Evolutionary conservation across 495 filamentous ascomycete genomes (phyloP), one percentile per base, ranked within the genome.

Genomic region (Aspergillus leporis): DNA sequence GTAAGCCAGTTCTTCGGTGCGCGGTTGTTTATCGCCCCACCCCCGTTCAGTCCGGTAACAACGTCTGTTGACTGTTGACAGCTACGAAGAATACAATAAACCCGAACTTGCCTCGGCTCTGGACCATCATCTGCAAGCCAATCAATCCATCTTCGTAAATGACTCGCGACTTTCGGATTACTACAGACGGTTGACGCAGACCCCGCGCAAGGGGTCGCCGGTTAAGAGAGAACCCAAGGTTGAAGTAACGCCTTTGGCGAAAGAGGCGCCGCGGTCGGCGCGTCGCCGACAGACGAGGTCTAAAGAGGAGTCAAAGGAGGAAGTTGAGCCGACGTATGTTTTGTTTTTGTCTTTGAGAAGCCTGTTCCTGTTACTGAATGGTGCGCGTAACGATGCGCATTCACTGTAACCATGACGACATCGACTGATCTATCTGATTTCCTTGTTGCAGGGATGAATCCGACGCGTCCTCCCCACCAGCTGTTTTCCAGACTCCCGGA

Each of bases 21-120:
- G 36, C 34, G 55, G 38, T 55, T 56, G 10, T 34, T 56, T 43
- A 48, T 47, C 23, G n/a, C 30, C 28, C 41, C 43, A 49, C 10
- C 36, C 25, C 21, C 52, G 6, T 28, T 28, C 40, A 36, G 36
- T n/a, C 18, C 43, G 43, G 23, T 47, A 47, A 47, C 43, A 22
- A 23, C 25, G 18, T 53, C 19, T 31, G 16, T 51, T 47, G n/a
- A 32, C 34, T 30, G 28, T 18, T 48, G 51, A 61, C 62, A 97
- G 92, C 64, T 84, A 82, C 65, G 87, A 90, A 54, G 79, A 83
- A 38, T 72, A 84, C 61, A 89, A 87, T 64, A 97, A 97, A 74
- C 73, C 77, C 60, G 92, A 98, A n/a, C 85, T 98, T 40, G 90
- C 92, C 68, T 64, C 78, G 52, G 79, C 83, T 25, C 83, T 98